A percentile compares a stretch with the other conserved stretches of the same genome.
Evolutionary conservation across 164 flowering plant genomes (phyloP).

Genomic region (Buxus sempervirens): DNA sequence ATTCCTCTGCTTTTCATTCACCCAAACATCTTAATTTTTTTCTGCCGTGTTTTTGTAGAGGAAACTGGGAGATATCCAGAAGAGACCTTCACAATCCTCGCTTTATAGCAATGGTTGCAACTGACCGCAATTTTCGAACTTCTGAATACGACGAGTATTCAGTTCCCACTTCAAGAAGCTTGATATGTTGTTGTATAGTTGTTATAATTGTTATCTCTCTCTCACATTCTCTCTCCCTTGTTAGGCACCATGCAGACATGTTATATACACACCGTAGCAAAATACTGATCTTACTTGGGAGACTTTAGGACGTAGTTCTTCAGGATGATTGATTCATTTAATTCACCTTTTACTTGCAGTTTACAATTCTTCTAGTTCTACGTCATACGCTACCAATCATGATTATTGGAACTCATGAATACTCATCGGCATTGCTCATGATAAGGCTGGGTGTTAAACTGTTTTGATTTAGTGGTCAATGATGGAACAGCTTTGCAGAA

Average conservation of each 20-base stretch:
- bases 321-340: not conserved
- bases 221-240: slow-evolving; percentile 4
- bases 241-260: not conserved
- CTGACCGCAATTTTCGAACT: slow-evolving; percentile 40
- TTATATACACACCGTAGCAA: too few species aligned
- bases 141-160: slow-evolving; percentile 45
- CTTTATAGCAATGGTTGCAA: slow-evolving; percentile 41
- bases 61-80: slow-evolving; percentile 64
- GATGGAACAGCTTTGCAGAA: not conserved
- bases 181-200: slow-evolving; percentile 62
- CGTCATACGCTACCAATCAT: slow-evolving; percentile 66
- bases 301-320: too few species aligned
- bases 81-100: slow-evolving; percentile 41
- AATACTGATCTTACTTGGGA: not conserved
- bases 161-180: slow-evolving; percentile 38
- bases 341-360: slow-evolving; percentile 35
- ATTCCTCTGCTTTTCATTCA: not conserved
- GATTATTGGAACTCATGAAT: slow-evolving; percentile 45
- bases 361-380: slow-evolving; percentile 59
- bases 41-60: slow-evolving; percentile 30
- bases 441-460: slow-evolving; percentile 27
- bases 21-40: not conserved
- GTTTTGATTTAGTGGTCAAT: not conserved
- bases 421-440: slow-evolving; percentile 44
- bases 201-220: slow-evolving; percentile 55